Evolutionary conservation across 345 rosid species (phyloP), one percentile per base, ranked within the genome.

Genomic region (Gossypium australe): DNA sequence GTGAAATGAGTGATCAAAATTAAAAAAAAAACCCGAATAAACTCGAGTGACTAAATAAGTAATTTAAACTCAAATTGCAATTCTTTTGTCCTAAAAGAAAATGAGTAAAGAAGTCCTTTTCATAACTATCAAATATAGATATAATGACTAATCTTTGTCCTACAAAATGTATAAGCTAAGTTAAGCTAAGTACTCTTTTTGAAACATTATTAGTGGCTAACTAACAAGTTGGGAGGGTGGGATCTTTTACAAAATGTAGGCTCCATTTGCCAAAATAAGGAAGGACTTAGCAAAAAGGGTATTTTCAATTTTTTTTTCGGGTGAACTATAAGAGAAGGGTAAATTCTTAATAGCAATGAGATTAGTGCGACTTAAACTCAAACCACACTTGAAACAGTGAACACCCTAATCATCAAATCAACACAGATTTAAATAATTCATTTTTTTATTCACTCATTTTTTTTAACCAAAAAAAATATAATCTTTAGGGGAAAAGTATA

Each of bases 281-380:
- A 29, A 29, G 38, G 6, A 17, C 8, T 7, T 3, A 8, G 14
- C 20, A 38, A 64, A 34, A 64, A 64, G 2, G 51, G 27, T 14
- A 64, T 64, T 38, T 10, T 7, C 27, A 9, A n/a, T n/a, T 34
- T 34, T 34, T 34, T 25, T 34, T 34, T 4, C 38, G 1, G 6
- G 6, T 34, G 38, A 34, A 34, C 4, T 34, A 34, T 4, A 4
- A 34, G 38, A 34, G 38, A 34, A 34, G 0, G 38, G 4, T 34
- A 34, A 34, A 0, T 1, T 34, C 1, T 34, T 34, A 34, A 34
- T 34, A 4, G 6, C 0, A 34, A 34, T 4, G 38, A 1, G 6
- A 34, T 34, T 34, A 34, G 1, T 0, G 0, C 1, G 38, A 34
- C 1, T 34, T 6, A 1, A 34, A 34, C 1, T 0, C 0, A 34